phyloP scores from a whole-genome alignment of 2,329 filamentous ascomycete species.

The Colletotrichum tofieldiae region DNA sequence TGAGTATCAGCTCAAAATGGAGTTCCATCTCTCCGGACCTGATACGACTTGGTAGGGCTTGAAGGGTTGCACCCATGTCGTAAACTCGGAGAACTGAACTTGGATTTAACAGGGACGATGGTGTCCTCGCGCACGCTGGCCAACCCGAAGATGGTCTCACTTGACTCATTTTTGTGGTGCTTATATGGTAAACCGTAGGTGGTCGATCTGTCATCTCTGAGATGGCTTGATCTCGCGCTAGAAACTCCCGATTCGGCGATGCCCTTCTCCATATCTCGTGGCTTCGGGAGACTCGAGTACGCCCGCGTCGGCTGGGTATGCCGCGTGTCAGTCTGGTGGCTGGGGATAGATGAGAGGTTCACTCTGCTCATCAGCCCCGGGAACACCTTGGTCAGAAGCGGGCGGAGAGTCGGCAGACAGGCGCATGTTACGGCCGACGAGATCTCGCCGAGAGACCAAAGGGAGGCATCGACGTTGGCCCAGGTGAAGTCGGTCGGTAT shows the following conservation, averaged over 20 bases:
- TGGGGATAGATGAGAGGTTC: constrained; percentile 32
- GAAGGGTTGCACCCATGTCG: constrained; percentile 9
- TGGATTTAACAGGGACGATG: constrained; percentile 19
- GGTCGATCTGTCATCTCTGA: constrained; percentile 15
- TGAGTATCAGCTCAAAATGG: not conserved
- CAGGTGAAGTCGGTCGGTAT: constrained; percentile 45
- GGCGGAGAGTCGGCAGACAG: constrained; percentile 47
- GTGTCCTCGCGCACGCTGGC: constrained; percentile 31
- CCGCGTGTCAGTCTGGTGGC: constrained; percentile 29
- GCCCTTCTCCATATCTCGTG: constrained; percentile 27
- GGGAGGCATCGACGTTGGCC: constrained; percentile 46
- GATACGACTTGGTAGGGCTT: not conserved
- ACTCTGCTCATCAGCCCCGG: constrained; percentile 32
- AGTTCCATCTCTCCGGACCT: not conserved
- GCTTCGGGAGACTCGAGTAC: constrained; percentile 17
- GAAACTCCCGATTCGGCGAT: constrained; percentile 14
- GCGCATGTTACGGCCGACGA: constrained; percentile 45
- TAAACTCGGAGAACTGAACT: constrained; percentile 4
- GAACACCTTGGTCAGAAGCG: constrained; percentile 42
- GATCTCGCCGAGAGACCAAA: constrained; percentile 47
- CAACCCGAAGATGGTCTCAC: constrained; percentile 31
- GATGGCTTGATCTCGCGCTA: constrained; percentile 22
- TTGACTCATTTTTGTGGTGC: constrained; percentile 23
- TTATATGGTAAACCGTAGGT: constrained; percentile 17
- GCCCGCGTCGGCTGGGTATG: constrained; percentile 16